Percentiles rank a stretch among this genome's conserved stretches.
phyloP scores from a whole-genome alignment of 768 basidiomycete species.

The Leccinum broughii region DNA sequence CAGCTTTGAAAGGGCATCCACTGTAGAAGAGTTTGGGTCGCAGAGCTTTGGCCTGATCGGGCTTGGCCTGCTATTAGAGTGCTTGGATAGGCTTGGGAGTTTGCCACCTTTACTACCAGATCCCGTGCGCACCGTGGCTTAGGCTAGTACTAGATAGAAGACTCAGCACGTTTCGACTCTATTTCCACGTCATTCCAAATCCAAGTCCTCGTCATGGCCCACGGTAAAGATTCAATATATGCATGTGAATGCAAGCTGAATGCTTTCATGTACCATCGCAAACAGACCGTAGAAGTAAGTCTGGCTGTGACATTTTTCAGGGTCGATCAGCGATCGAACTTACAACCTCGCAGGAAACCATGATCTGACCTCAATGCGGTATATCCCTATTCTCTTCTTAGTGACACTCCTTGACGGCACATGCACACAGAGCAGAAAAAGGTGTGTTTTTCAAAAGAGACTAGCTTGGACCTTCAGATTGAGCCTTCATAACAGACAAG shows the following conservation, averaged over 20 bases:
- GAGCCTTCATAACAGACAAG: slow-evolving; percentile 7
- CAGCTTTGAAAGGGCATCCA: slow-evolving; percentile 41
- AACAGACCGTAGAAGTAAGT: slow-evolving; percentile 21
- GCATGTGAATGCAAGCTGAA: slow-evolving; percentile 7
- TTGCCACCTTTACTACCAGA: slow-evolving; percentile 26
- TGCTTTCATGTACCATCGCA: background rate
- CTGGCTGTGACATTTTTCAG: background rate
- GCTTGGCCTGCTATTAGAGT: slow-evolving; percentile 58
- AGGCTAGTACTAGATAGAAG: background rate
- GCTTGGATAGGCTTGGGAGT: slow-evolving; percentile 45
- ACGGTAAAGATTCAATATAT: slow-evolving; percentile 15
- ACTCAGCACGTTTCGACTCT: background rate
- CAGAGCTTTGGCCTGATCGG: slow-evolving; percentile 72
- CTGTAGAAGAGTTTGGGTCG: slow-evolving; percentile 43
- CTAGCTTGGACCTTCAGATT: background rate
- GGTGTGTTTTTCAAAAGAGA: slow-evolving; percentile 8
- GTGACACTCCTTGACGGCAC: background rate
- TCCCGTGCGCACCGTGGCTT: background rate
- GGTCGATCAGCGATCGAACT: slow-evolving; percentile 5
- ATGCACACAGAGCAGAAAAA: slow-evolving; percentile 11
- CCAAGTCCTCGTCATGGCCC: slow-evolving; percentile 11
- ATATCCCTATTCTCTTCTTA: background rate
- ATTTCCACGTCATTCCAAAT: slow-evolving; percentile 2
- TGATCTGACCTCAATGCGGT: slow-evolving; percentile 15
- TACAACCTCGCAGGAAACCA: slow-evolving; percentile 11